Evolutionary conservation across 495 filamentous ascomycete species (phyloP), one percentile per base, ranked within the genome.

Genomic region (Aspergillus funiculosus): DNA sequence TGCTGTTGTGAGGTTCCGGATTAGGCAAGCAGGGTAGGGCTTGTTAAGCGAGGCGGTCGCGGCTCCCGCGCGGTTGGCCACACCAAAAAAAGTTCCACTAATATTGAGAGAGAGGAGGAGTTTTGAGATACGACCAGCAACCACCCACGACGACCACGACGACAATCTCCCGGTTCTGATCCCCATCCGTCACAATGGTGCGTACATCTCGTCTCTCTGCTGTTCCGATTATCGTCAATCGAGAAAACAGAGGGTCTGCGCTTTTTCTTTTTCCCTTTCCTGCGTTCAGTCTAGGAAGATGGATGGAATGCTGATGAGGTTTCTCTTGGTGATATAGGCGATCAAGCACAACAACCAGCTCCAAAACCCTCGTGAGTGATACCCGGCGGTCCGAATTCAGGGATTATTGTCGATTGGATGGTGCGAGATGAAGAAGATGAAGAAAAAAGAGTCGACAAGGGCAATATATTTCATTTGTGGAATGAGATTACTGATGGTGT

Each of bases 301-400:
- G 34, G 14, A 24, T 14, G 19, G 13, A 13, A 44, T 46, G 50
- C 60, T 69, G 62, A 63, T 64, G 52, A 50, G 54, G 39, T 56
- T 56, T 39, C 50, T 49, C 27, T 57, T 49, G 54, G 53, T 53
- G 50, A 60, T 66, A 68, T 63, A 83, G 86, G 85, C 92, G 79
- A 95, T 98, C 86, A 95, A 94, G 80, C 91, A 96, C 83, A 98
- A 98, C 74, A 89, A 98, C 81, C 85, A 92, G 79, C 85, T 98
- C 74, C 90, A 81, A 65, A 83, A 94, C 82, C 94, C 92, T 82
- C 92, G 87, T 94, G 77, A 75, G 86, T 76, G 49, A 50, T 48
- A 52, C 54, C 46, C 38, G 22, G 36, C 39, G 39, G 32, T 30
- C 45, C 32, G 55, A 37, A 31, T 28, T 22, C 10, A 4, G 21